Evolutionary conservation across 257 asterid genomes (phyloP).

Genomic region (Nicotiana otophora): DNA sequence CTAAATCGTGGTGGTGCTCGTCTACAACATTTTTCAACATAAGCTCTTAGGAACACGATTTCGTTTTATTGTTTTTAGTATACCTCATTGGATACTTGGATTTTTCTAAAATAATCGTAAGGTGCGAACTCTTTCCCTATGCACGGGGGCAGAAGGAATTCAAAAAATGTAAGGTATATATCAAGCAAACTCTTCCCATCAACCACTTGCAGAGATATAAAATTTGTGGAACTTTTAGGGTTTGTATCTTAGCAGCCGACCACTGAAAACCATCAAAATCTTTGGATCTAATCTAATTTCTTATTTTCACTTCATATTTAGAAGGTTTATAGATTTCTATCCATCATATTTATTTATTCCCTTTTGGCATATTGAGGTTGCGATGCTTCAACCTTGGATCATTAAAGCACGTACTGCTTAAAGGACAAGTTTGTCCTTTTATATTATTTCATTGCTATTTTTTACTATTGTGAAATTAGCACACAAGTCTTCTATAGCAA

Average conservation of each 20-base stretch:
- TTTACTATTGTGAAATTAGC: no score
- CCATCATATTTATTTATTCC: background rate
- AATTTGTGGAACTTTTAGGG: background rate
- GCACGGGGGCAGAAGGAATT: slow-evolving; percentile 1
- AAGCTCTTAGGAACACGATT: background rate
- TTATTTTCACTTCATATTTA: background rate
- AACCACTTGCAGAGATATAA: background rate
- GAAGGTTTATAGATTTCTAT: background rate
- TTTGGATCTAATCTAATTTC: background rate
- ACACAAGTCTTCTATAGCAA: no score
- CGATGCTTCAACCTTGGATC: background rate
- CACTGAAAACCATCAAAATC: background rate
- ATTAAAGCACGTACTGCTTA: background rate
- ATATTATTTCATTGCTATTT: no score
- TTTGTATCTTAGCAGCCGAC: slow-evolving; percentile 9
- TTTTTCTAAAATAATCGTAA: background rate
- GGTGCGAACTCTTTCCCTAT: slow-evolving; percentile 4
- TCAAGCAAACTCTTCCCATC: background rate
- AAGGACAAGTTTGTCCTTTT: background rate
- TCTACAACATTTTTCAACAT: no score
- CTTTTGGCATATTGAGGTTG: background rate
- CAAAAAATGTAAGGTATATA: background rate
- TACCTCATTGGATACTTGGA: background rate
- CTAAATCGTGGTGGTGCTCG: no score
- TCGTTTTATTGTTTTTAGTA: background rate